Evolutionary conservation across 2,329 filamentous ascomycete species (phyloP), one percentile per base, ranked within the genome.

Genomic region (Teratosphaeria destructans): DNA sequence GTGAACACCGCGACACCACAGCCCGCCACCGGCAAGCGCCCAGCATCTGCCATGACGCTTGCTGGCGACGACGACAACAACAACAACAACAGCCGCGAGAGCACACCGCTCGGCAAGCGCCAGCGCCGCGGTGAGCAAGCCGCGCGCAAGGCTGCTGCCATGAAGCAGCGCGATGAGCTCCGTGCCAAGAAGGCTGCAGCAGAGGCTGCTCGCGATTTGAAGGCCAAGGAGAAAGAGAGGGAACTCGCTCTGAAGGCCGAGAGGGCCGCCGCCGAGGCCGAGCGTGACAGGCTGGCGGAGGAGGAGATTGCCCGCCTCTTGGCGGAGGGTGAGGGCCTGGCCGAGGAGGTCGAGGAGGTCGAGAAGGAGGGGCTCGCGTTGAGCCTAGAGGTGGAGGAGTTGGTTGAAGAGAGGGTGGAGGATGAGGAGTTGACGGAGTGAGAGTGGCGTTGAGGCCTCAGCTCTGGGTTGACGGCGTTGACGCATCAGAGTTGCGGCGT

Each of bases 401-500:
- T 56, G 53, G 23, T 53, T 35, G 35, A 53, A 8, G 49, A 12
- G 37, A 57, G 35, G 59, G 59, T 0, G 29, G 55, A 32, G 66
- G 64, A 0, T 56, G 66, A 68, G 58, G 66, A 68, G 23, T 57
- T 58, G 3, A 59, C 61, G 2, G 37, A 11, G 11, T 39, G 35
- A 39, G 3, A 8, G 2, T 12, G 35, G 35, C 35, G 34, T 37
- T 37, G 34, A 37, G 34, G 34, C 34, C 4, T 39, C 35, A 39
- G 16, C 35, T 12, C 11, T 39, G 35, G 3, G 35, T 39, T 39
- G 35, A 39, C 23, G 23, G 23, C 23, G 23, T 23, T 23, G 23
- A 23, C 23, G 23, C 23, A 23, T 23, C 23, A 23, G 23, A 23
- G 23, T 23, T 23, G 23, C 23, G 35, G 35, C 35, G 4, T 39